Evolutionary conservation across 345 rosid species (phyloP), one percentile per base, ranked within the genome.

Genomic region (Arabidopsis arenosa): DNA sequence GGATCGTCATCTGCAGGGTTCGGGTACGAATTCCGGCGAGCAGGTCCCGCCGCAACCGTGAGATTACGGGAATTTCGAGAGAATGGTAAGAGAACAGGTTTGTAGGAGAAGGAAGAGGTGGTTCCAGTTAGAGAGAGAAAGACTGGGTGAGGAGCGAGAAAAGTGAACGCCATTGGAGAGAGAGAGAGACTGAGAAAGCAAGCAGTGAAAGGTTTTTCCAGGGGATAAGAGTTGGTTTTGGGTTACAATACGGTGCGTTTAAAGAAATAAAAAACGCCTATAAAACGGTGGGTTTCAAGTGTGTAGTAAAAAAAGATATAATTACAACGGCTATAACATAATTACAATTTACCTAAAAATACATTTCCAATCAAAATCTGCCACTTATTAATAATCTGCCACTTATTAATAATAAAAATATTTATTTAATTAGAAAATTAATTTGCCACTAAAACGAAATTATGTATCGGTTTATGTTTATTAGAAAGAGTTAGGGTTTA

Each of bases 1-100:
- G 97, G 98, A 78, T 94, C 98, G 60, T 88, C 89, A 55, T 82
- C 91, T 1, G 96, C 75, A 0, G 97, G 85, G 60, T 72, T 81
- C 9, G 97, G 95, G 65, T 85, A 83, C 15, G 80, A 88, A 66
- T 78, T 86, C 33, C 77, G 77, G 0, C 90, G 91, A 73, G 70
- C 80, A 3, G 81, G 85, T 11, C 86, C 84, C 3, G 79, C 78
- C 18, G 86, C 81, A 1, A 71, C 54, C 11, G 17, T 63, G 2
- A 64, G 64, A 13, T 3, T 26, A 5, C 73, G 77, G 0, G 51
- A 35, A 14, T 26, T 78, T 66, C 73, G 14, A 2, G 75, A 75
- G 75, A 78, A 75, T 8, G 79, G 70, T 14, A 49, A 74, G 36
- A 40, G 66, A 18, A 56, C 37, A 2, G 84, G 80, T 41, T 81